Evolutionary conservation across 805 yeast species (phyloP).

Genomic region (Candida suzukii): DNA sequence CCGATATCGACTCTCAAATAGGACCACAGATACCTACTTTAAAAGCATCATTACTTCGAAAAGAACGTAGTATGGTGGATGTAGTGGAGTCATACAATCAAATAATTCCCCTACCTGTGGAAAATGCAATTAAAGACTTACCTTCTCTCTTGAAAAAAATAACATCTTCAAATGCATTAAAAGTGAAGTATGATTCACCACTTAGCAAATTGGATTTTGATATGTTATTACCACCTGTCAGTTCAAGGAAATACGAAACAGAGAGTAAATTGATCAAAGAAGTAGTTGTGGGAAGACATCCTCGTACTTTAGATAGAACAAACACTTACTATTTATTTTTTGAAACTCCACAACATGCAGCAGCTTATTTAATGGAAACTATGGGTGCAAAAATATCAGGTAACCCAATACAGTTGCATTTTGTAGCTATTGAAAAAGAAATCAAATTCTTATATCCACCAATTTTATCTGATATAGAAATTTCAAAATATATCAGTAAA

Average conservation of each 20-base stretch:
- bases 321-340: constrained; percentile 52
- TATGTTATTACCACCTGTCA: constrained; percentile 28
- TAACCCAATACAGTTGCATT: constrained; percentile 34
- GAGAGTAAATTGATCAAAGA: background rate
- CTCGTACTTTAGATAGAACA: constrained; percentile 33
- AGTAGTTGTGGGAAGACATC: constrained; percentile 45
- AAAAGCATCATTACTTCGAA: too few relatives aligned
- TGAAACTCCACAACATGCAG: constrained; percentile 38
- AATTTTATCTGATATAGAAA: constrained; percentile 12
- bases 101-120: background rate
- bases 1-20: too few relatives aligned
- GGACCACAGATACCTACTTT: too few relatives aligned
- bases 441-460: constrained; percentile 13
- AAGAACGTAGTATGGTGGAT: too few relatives aligned
- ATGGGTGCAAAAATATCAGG: constrained; percentile 45
- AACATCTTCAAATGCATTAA: background rate
- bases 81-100: background rate
- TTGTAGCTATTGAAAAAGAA: constrained; percentile 28
- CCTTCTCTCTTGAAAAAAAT: background rate
- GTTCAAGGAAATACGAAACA: constrained; percentile 23
- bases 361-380: constrained; percentile 45
- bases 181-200: background rate
- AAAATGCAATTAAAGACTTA: background rate
- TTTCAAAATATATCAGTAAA: constrained; percentile 3
- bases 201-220: background rate